Evolutionary conservation across 768 basidiomycete genomes (phyloP), one percentile per base, ranked within the genome.

Genomic region (Rhizopogon vesiculosus): DNA sequence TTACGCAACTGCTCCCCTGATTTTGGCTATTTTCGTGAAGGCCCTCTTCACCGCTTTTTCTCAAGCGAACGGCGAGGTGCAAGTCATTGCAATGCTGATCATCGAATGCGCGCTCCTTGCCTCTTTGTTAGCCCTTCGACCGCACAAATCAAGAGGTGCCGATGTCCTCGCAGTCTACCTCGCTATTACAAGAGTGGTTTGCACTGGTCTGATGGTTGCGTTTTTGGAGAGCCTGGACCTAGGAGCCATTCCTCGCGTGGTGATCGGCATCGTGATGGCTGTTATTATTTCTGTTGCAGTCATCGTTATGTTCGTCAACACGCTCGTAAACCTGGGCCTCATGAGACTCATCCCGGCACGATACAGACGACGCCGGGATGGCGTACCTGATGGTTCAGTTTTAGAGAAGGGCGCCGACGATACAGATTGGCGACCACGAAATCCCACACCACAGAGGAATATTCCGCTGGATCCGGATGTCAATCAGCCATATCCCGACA

Each of bases 201-300:
- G 82, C 54, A 84, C 85, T 28, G 87, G 83, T 6, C 66, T 93
- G 19, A 73, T 90, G 74, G 79, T 96, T 58, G 83, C 90, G 0
- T 97, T 94, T 68, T 72, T 92, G 45, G 78, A 89, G 59, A 73
- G 70, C 8, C 65, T 93, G 25, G 68, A 76, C 6, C 78, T 94
- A 35, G 71, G 76, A 16, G 77, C 93, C 41, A 96, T 96, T 61
- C 85, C 89, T 1, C 82, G 93, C 18, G 87, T 90, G 2, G 86
- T 81, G 35, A 85, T 97, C 54, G 93, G 92, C 19, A 78, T 89
- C 55, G 79, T 92, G 58, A 77, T 83, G 40, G 83, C 85, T 12
- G 81, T 88, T 33, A 76, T 93, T 39, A 87, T 84, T 66, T 86
- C 87, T 13, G 71, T 91, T 40, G 80, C 89, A 0, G 78, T 89